Conservation (phyloP, 371 early-diverging fungal species). For the Amoeboaphelidium protococcarum region DNA sequence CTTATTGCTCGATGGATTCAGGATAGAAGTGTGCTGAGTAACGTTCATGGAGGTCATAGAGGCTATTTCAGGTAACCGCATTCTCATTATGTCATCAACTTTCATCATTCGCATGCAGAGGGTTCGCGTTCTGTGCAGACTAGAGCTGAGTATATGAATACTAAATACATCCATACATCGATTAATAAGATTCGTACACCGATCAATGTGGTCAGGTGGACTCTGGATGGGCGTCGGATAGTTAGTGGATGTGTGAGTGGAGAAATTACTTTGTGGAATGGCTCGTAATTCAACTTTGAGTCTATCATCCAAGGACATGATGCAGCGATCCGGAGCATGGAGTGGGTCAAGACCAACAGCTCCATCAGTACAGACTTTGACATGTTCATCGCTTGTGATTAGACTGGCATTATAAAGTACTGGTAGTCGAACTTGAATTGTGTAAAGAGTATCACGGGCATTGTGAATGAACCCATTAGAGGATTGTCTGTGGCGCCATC, state of each 20-base stretch:
- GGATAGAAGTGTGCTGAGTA: slow-evolving; percentile 13
- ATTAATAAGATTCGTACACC: slow-evolving; percentile 92
- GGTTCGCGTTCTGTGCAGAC: background rate
- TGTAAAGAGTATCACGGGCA: slow-evolving; percentile 72
- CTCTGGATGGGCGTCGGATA: slow-evolving; percentile 92
- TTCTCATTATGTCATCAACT: background rate
- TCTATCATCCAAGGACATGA: slow-evolving; percentile 77
- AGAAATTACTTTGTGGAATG: slow-evolving; percentile 99
- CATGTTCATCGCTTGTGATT: slow-evolving; percentile 93
- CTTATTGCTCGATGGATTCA: slow-evolving; percentile 52
- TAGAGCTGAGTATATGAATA: slow-evolving; percentile 1
- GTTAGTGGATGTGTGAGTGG: slow-evolving; percentile 94
- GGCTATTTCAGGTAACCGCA: slow-evolving; percentile 2
- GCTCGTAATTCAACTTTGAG: slow-evolving; percentile 97
- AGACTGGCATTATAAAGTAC: slow-evolving; percentile 88
- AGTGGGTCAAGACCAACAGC: slow-evolving; percentile 80
- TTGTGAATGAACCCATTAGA: slow-evolving; percentile 29
- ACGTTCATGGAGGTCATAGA: background rate
- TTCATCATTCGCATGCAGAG: slow-evolving; percentile 1
- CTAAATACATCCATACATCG: slow-evolving; percentile 85
- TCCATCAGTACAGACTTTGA: slow-evolving; percentile 8
- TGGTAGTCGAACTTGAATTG: slow-evolving; percentile 99
- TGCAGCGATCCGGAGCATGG: slow-evolving; percentile 79
- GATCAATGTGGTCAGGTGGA: slow-evolving; percentile 90
- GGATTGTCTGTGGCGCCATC: slow-evolving; percentile 33